Evolutionary conservation across 202 grass and related monocot species (phyloP), one percentile per base, ranked within the genome.

Genomic region (Cymbopogon flexuosus): DNA sequence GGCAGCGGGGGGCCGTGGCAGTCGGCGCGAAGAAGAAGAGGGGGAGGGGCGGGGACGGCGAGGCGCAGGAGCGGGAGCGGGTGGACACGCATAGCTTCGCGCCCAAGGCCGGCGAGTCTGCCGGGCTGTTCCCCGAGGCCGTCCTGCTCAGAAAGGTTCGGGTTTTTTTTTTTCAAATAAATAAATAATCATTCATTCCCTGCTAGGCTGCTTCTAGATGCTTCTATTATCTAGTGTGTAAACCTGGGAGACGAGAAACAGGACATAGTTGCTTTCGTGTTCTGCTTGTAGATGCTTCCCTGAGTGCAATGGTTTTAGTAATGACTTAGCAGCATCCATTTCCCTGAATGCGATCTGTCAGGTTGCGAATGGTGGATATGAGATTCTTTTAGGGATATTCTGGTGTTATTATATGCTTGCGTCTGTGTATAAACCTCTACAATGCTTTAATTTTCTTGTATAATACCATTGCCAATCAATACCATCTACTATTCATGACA

Each of bases 91-190:
- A 89, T 61, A 89, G 87, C 84, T 91, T 91, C 24, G 76, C 67
- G 6, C 72, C 86, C 41, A 90, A 89, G 81, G 75, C 12, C 6
- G 84, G 81, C 24, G 88, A 93, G 87, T 73, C 84, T 27, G 81
- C 85, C 0, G 93, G 90, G 5, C 76, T 84, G 22, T 94, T 97
- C 77, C 91, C 91, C 15, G 94, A 97, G 82, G 83, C 89, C 70
- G 81, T 92, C n/a, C 68, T 97, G 8, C 91, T 97, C 37, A 92
- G 85, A 60, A 92, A 92, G 89, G 90, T 96, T 22, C 30, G 62
- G 18, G 1, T 3, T 3, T 33, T 33, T 33, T 33, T 33, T 27
- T 27, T 27, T 27, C 27, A 27, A 2, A 27, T 1, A 27, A 27
- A n/a, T n/a, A n/a, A n/a, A n/a, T n/a, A n/a, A n/a, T 45, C 15